These are phyloP conservation scores for Populus hybrid DNA, from an alignment of 441 rosid species.

Conservation along the genomic window DNA sequence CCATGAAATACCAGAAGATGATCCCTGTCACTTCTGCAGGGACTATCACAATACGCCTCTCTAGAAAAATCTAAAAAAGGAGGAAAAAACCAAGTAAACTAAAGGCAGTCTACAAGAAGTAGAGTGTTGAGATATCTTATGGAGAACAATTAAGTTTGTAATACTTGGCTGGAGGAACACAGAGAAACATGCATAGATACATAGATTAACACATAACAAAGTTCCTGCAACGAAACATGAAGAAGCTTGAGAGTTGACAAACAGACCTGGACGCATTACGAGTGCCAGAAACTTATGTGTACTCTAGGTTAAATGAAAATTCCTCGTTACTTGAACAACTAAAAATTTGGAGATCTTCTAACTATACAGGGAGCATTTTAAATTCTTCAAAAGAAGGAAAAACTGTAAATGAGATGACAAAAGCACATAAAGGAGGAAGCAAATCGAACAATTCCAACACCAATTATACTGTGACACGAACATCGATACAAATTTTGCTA, in stretches of 20 bases:
- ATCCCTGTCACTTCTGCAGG: not conserved
- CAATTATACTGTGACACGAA: not conserved
- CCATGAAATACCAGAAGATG: not conserved
- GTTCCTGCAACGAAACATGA: not conserved
- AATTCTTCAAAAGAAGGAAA: not conserved
- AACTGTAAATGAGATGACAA: not conserved
- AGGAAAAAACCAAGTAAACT: not conserved
- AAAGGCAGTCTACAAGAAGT: not conserved
- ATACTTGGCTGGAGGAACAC: not conserved
- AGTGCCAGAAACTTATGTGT: constrained; percentile 10
- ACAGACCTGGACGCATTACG: not conserved
- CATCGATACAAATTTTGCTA: not conserved
- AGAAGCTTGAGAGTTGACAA: not conserved
- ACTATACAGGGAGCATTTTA: not conserved
- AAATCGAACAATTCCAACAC: constrained; percentile 1
- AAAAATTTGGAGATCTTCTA: not conserved
- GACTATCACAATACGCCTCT: not conserved
- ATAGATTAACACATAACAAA: not conserved
- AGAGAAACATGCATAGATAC: not conserved
- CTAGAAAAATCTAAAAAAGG: not conserved
- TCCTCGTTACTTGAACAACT: not conserved
- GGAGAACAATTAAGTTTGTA: not conserved
- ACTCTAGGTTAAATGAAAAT: not conserved
- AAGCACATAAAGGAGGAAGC: not conserved
- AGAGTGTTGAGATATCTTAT: not conserved